Percentiles rank a stretch among this genome's conserved stretches.
Conservation (phyloP, 495 filamentous ascomycete genomes). For the Pseudomonodictys pantanalensis region DNA sequence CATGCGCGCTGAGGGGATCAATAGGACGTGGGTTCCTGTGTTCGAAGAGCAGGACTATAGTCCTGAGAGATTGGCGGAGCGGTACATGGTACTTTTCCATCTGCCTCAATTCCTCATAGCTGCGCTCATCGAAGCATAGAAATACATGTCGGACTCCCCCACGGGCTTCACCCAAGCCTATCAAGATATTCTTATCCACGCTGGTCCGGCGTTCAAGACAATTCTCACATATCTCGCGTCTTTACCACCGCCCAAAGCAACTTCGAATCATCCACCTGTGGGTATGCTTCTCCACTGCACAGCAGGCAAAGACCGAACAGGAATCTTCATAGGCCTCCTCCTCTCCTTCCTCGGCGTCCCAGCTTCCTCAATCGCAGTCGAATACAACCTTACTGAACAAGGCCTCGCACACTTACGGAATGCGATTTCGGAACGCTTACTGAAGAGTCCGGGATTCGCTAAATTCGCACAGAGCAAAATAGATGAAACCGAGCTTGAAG, state of each 20-base stretch:
- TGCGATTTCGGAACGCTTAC: constrained; percentile 8
- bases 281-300: constrained; percentile 44
- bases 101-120: neutral
- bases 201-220: constrained; percentile 26
- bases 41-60: constrained; percentile 43
- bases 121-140: neutral
- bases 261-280: neutral
- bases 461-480: constrained; percentile 13
- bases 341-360: constrained; percentile 37
- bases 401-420: constrained; percentile 28
- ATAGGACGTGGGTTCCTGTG: constrained; percentile 40
- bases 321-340: constrained; percentile 42
- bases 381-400: constrained; percentile 42
- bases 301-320: constrained; percentile 47
- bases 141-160: neutral
- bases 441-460: constrained; percentile 9
- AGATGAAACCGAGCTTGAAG: neutral
- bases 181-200: constrained; percentile 38
- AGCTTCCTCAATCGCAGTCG: constrained; percentile 31
- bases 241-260: constrained; percentile 1
- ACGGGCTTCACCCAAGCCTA: constrained; percentile 43
- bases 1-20: constrained; percentile 20
- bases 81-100: constrained; percentile 34
- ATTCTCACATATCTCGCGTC: constrained; percentile 37
- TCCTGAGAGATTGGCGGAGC: constrained; percentile 41